These are phyloP conservation scores for Coniochaeta prunicola DNA, from an alignment of 2,329 filamentous ascomycete genomes.

Conservation along the genomic window DNA sequence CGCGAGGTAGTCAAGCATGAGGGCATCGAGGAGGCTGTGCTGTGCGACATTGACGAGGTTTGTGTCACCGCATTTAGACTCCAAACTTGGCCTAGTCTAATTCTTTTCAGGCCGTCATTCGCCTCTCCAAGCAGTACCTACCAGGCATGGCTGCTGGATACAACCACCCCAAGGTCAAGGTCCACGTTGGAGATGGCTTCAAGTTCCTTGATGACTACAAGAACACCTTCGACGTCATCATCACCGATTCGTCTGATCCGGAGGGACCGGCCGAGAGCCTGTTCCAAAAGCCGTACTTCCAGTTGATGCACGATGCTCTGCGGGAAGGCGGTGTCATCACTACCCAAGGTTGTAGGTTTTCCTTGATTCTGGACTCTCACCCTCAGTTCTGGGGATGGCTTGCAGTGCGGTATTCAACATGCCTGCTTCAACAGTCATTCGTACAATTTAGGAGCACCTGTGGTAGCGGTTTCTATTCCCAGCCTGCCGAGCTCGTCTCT, in stretches of 20 bases:
- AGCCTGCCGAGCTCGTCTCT: background rate
- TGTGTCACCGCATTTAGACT: constrained; percentile 24
- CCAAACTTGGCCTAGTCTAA: constrained; percentile 7
- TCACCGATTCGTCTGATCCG: constrained; percentile 96
- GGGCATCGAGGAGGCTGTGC: constrained; percentile 86
- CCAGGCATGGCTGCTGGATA: constrained; percentile 90
- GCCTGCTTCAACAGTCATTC: constrained; percentile 16
- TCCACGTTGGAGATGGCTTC: constrained; percentile 94
- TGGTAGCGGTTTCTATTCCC: background rate
- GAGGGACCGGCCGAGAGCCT: constrained; percentile 93
- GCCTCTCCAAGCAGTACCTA: constrained; percentile 96
- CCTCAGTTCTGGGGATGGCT: constrained; percentile 14
- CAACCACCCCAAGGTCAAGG: constrained; percentile 86
- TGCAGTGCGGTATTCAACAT: constrained; percentile 21
- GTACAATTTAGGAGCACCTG: background rate
- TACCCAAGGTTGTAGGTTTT: constrained; percentile 99
- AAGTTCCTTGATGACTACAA: constrained; percentile 96
- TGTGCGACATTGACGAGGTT: constrained; percentile 97
- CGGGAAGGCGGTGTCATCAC: constrained; percentile 96
- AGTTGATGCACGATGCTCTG: constrained; percentile 84
- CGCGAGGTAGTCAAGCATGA: constrained; percentile 99
- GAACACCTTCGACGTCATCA: constrained; percentile 98
- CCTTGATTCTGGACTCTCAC: constrained; percentile 46
- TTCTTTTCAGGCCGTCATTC: constrained; percentile 72
- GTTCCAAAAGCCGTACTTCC: constrained; percentile 98